A percentile compares a stretch with the other conserved stretches of the same genome.
phyloP scores from a whole-genome alignment of 2,329 filamentous ascomycete genomes.

The Hymenotorrendiella dingleyae region DNA sequence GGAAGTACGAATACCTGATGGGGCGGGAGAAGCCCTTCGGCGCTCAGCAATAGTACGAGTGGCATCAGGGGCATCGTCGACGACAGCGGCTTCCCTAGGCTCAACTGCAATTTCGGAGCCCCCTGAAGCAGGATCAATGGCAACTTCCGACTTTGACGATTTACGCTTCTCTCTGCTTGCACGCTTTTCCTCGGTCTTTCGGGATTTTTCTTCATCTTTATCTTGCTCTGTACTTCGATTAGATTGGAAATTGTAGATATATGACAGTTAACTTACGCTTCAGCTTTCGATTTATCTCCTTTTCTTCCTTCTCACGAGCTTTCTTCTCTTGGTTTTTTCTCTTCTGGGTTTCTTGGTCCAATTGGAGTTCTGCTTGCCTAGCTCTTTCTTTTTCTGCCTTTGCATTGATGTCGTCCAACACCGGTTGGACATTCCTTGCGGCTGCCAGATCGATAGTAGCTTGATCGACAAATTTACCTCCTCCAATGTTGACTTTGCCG shows the following conservation, averaged over 20 bases:
- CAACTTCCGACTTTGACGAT: constrained; percentile 29
- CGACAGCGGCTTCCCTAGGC: neutral
- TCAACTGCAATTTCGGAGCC: neutral
- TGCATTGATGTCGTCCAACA: constrained; percentile 77
- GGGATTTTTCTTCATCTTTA: constrained; percentile 36
- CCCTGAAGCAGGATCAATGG: neutral
- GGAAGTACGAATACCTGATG: constrained; percentile 21
- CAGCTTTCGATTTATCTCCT: constrained; percentile 46
- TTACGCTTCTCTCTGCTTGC: constrained; percentile 47
- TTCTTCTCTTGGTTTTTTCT: constrained; percentile 53
- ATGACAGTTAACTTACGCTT: constrained; percentile 54
- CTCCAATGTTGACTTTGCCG: constrained; percentile 65
- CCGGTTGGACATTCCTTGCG: constrained; percentile 68
- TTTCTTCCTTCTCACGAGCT: constrained; percentile 47
- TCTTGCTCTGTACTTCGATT: constrained; percentile 36
- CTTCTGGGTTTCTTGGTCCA: constrained; percentile 59
- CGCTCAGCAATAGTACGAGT: constrained; percentile 1
- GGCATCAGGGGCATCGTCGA: constrained; percentile 3
- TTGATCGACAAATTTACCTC: constrained; percentile 73
- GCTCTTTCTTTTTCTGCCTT: constrained; percentile 69
- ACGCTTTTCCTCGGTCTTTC: constrained; percentile 46
- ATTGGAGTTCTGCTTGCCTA: constrained; percentile 53
- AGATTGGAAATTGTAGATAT: too few species aligned
- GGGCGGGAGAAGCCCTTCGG: constrained; percentile 1
- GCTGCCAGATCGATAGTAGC: constrained; percentile 76